These are phyloP conservation scores for Asterophora lycoperdoides DNA, from an alignment of 768 basidiomycete species.

Conservation along the genomic window DNA sequence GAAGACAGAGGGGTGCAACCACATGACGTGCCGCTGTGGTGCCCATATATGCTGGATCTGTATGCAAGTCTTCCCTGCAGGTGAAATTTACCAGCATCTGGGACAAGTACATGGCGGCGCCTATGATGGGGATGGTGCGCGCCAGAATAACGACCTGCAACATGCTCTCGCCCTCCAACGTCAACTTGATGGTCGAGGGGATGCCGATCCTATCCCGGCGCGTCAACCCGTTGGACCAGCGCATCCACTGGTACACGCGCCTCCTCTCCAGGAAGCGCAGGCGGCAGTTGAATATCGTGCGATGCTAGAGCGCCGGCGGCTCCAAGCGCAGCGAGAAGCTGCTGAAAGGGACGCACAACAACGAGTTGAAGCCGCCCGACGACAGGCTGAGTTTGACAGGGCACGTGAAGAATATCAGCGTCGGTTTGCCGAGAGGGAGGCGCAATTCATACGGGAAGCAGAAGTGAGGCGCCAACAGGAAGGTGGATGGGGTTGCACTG, in stretches of 20 bases:
- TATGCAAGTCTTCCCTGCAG: constrained; percentile 33
- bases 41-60: constrained; percentile 57
- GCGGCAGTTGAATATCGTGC: no score
- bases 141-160: constrained; percentile 4
- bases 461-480: no score
- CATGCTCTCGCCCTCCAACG: constrained; percentile 8
- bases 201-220: not conserved
- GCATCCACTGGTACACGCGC: not conserved
- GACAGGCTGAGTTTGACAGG: not conserved
- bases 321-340: not conserved
- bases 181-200: not conserved
- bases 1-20: constrained; percentile 53
- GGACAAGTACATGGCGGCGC: constrained; percentile 11
- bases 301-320: no score
- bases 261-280: no score
- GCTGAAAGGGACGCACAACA: not conserved
- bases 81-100: constrained; percentile 12
- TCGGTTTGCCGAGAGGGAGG: constrained; percentile 2
- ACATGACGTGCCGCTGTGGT: constrained; percentile 47
- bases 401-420: constrained; percentile 4
- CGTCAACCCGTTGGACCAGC: not conserved
- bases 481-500: no score
- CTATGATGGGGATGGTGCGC: constrained; percentile 12
- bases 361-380: not conserved
- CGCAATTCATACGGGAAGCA: not conserved